Evolutionary conservation across 2,329 filamentous ascomycete species (phyloP).

Genomic region (Colletotrichum liaoningense): DNA sequence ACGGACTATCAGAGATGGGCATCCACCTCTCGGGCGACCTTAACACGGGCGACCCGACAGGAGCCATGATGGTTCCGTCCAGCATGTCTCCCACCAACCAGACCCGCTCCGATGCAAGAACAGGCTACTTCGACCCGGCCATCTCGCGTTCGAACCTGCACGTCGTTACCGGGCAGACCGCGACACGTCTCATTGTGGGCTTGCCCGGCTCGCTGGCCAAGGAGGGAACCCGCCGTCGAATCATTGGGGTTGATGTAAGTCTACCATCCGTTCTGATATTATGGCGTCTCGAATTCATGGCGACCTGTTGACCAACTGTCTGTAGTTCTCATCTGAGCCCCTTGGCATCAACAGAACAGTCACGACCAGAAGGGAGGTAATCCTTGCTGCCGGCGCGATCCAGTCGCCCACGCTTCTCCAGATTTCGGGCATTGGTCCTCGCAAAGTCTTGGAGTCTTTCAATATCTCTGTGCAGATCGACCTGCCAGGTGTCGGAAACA

Average conservation of each 20-base stretch:
- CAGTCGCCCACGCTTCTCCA: slow-evolving; percentile 57
- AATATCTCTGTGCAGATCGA: slow-evolving; percentile 43
- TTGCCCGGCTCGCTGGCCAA: slow-evolving; percentile 26
- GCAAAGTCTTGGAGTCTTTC: slow-evolving; percentile 41
- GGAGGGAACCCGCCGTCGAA: slow-evolving; percentile 23
- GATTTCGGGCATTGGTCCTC: slow-evolving; percentile 50
- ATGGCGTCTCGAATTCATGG: background rate
- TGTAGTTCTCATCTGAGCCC: slow-evolving; percentile 6
- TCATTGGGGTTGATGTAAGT: slow-evolving; percentile 53
- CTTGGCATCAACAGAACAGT: slow-evolving; percentile 18
- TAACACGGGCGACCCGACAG: slow-evolving; percentile 50
- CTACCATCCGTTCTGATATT: no score
- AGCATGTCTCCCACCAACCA: slow-evolving; percentile 52
- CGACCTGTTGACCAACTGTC: background rate
- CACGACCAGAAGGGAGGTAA: slow-evolving; percentile 49
- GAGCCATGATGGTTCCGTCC: slow-evolving; percentile 50
- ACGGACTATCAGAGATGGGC: slow-evolving; percentile 50
- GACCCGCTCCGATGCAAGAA: slow-evolving; percentile 52
- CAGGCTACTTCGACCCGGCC: slow-evolving; percentile 52
- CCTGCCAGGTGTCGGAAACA: slow-evolving; percentile 46
- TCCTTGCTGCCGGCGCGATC: slow-evolving; percentile 54
- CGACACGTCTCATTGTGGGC: slow-evolving; percentile 47
- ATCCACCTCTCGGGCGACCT: slow-evolving; percentile 48
- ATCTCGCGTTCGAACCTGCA: slow-evolving; percentile 51
- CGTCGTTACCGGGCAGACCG: slow-evolving; percentile 51